Percentiles rank a stretch among this genome's conserved stretches.
Evolutionary conservation across 108 stramenopile species (phyloP).

Genomic region (Skeletonema grethae): DNA sequence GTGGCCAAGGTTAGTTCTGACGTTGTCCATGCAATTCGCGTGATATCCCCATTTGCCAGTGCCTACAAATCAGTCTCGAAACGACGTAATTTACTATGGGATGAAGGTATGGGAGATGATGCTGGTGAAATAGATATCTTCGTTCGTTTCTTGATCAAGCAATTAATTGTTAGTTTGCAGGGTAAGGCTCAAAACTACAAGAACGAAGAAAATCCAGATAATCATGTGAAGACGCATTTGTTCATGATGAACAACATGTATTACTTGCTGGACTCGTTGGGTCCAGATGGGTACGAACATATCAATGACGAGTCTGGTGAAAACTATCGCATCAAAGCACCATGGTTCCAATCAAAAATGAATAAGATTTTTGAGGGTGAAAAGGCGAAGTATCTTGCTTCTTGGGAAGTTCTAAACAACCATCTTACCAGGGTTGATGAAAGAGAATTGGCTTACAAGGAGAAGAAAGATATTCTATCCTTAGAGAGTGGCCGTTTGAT

Average conservation of each 20-base stretch:
- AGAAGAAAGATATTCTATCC: slow-evolving; percentile 66
- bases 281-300: slow-evolving; percentile 39
- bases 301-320: slow-evolving; percentile 31
- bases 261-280: slow-evolving; percentile 74
- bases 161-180: slow-evolving; percentile 68
- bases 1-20: slow-evolving; percentile 74
- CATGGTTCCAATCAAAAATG: slow-evolving; percentile 82
- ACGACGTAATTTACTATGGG: slow-evolving; percentile 75
- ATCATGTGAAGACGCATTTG: slow-evolving; percentile 62
- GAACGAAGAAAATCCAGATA: slow-evolving; percentile 49
- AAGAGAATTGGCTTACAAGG: slow-evolving; percentile 68
- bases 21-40: slow-evolving; percentile 78
- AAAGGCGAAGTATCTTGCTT: slow-evolving; percentile 71
- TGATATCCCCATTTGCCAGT: slow-evolving; percentile 80
- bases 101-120: slow-evolving; percentile 85
- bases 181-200: slow-evolving; percentile 79
- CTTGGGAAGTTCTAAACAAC: slow-evolving; percentile 75
- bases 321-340: slow-evolving; percentile 61
- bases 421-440: slow-evolving; percentile 76
- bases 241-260: slow-evolving; percentile 91
- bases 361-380: slow-evolving; percentile 74
- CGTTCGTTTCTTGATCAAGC: slow-evolving; percentile 79
- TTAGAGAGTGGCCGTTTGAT: slow-evolving; percentile 81
- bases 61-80: slow-evolving; percentile 87
- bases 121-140: slow-evolving; percentile 84